These are phyloP conservation scores for Aspergillus bombycis DNA, from an alignment of 2,329 filamentous ascomycete species.

Conservation along the genomic window DNA sequence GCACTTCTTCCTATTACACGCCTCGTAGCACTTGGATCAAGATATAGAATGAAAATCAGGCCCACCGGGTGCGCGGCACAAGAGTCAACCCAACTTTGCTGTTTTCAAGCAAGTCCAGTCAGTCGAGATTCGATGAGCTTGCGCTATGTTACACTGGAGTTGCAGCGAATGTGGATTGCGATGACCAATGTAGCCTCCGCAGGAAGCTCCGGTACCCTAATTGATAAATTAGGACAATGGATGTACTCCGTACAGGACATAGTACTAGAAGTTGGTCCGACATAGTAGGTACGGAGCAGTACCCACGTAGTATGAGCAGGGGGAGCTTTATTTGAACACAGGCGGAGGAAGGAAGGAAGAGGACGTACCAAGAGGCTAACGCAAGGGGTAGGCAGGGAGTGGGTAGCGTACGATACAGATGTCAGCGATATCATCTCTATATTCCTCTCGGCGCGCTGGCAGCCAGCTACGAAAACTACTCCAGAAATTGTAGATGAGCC, in stretches of 20 bases:
- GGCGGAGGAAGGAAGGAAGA: neutral
- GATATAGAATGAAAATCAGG: neutral
- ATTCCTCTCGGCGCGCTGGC: no score
- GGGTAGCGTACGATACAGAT: no score
- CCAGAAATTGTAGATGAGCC: no score
- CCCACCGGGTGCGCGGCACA: neutral
- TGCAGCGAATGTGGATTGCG: neutral
- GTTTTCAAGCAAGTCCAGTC: constrained; percentile 1
- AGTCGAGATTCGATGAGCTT: neutral
- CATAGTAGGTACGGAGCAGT: neutral
- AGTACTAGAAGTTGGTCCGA: neutral
- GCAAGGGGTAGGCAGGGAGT: neutral
- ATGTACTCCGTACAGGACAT: neutral
- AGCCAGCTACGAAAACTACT: no score
- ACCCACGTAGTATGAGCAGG: neutral
- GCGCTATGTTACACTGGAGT: neutral
- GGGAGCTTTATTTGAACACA: neutral
- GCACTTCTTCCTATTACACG: no score
- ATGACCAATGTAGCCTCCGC: neutral
- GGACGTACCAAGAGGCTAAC: neutral
- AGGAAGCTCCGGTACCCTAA: neutral
- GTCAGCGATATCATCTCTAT: no score
- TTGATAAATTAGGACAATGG: neutral
- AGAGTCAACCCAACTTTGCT: neutral
- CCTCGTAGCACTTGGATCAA: no score